These are phyloP conservation scores for Podochytrium sp. DNA, from an alignment of 192 early-diverging fungal genomes.

Conservation along the genomic window DNA sequence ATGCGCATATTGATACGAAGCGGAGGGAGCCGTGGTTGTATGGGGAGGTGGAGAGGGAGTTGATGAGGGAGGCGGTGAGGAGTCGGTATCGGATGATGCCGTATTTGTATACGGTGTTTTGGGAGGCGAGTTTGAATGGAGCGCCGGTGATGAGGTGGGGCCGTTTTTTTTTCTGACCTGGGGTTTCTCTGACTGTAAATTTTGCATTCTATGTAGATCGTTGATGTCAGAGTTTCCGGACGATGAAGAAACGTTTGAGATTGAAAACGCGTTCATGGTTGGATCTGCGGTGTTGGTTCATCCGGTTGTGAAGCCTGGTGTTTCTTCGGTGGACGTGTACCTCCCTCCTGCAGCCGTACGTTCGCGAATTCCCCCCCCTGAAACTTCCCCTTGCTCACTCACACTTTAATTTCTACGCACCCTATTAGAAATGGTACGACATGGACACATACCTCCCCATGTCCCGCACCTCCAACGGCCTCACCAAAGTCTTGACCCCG, in stretches of 20 bases:
- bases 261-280: slow-evolving; percentile 90
- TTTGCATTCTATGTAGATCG: slow-evolving; percentile 55
- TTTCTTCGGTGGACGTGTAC: slow-evolving; percentile 65
- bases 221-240: slow-evolving; percentile 89
- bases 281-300: slow-evolving; percentile 80
- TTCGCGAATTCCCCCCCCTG: slow-evolving; percentile 1
- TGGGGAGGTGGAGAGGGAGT: slow-evolving; percentile 79
- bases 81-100: slow-evolving; percentile 88
- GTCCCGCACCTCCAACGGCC: slow-evolving; percentile 31
- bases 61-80: slow-evolving; percentile 79
- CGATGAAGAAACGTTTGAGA: slow-evolving; percentile 74
- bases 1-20: slow-evolving; percentile 97
- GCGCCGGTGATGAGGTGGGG: slow-evolving; percentile 73
- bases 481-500: slow-evolving; percentile 51
- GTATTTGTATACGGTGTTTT: slow-evolving; percentile 91
- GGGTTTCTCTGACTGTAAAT: background rate
- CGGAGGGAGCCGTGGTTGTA: slow-evolving; percentile 96
- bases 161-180: background rate
- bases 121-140: slow-evolving; percentile 73
- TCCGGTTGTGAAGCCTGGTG: slow-evolving; percentile 65
- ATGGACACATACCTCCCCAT: slow-evolving; percentile 57
- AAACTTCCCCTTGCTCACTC: background rate
- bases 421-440: slow-evolving; percentile 65
- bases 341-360: slow-evolving; percentile 73
- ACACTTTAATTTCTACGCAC: slow-evolving; percentile 7